Percentiles rank a stretch among this genome's conserved stretches.
Conservation (phyloP, 495 filamentous ascomycete genomes). For the Xylaria telfairii region DNA sequence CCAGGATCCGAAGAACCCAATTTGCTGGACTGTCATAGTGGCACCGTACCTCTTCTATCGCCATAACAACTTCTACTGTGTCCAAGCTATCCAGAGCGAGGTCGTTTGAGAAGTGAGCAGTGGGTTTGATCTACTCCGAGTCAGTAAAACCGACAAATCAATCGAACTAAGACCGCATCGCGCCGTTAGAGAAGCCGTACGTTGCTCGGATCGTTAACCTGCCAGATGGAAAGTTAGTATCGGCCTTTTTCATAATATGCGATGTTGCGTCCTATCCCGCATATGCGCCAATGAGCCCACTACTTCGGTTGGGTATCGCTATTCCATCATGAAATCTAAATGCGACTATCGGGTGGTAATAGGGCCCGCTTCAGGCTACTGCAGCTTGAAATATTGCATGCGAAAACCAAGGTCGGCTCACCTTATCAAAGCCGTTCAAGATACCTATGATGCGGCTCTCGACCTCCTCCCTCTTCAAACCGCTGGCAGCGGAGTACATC, state of each 20-base stretch:
- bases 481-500: conserved; percentile 83
- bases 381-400: background rate
- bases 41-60: conserved; percentile 90
- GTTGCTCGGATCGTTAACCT: conserved; percentile 79
- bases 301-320: background rate
- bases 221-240: conserved; percentile 36
- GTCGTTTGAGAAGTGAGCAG: conserved; percentile 93
- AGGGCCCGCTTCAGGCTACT: background rate
- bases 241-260: conserved; percentile 5
- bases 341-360: background rate
- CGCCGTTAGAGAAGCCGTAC: conserved; percentile 53
- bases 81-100: conserved; percentile 95
- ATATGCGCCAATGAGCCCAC: conserved; percentile 6
- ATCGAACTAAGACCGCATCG: background rate
- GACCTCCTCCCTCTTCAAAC: conserved; percentile 80
- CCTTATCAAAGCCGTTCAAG: conserved; percentile 96
- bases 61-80: conserved; percentile 99
- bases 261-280: background rate
- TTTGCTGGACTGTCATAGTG: background rate
- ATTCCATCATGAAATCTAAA: background rate
- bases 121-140: conserved; percentile 69
- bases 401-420: conserved; percentile 51
- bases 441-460: conserved; percentile 92
- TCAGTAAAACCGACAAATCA: conserved; percentile 29
- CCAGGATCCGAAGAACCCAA: background rate